Evolutionary conservation across 768 basidiomycete genomes (phyloP).

Genomic region (Krasilnikovozyma curviuscula): DNA sequence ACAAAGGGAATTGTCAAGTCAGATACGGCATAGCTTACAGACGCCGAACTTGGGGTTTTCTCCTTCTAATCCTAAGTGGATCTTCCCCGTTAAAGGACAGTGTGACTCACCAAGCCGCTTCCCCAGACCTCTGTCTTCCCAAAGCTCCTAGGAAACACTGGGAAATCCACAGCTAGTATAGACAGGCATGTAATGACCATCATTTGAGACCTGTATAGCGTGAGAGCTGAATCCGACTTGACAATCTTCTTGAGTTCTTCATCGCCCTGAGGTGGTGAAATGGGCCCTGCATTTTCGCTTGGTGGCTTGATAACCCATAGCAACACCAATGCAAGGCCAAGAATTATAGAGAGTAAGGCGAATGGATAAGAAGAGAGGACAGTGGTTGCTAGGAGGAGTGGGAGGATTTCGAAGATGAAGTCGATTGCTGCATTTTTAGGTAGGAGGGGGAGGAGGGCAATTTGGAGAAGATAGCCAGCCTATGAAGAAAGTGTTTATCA

Average conservation of each 20-base stretch:
- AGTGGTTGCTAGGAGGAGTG: slow-evolving; percentile 67
- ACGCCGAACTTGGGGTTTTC: neutral
- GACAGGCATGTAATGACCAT: slow-evolving; percentile 75
- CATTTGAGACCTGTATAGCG: slow-evolving; percentile 83
- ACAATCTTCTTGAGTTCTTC: slow-evolving; percentile 3
- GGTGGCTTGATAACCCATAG: slow-evolving; percentile 33
- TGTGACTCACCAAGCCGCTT: slow-evolving; percentile 55
- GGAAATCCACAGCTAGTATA: slow-evolving; percentile 92
- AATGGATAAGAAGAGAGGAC: slow-evolving; percentile 43
- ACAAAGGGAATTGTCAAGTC: neutral
- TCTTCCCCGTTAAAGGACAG: neutral
- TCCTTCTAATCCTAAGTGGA: neutral
- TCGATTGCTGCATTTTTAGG: slow-evolving; percentile 27
- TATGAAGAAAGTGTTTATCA: slow-evolving; percentile 21
- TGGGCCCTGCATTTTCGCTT: slow-evolving; percentile 11
- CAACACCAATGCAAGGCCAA: slow-evolving; percentile 31
- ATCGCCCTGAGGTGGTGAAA: neutral
- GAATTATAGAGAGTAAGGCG: slow-evolving; percentile 35
- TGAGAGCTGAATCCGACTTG: slow-evolving; percentile 24
- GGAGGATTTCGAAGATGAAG: slow-evolving; percentile 48
- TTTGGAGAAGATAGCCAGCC: slow-evolving; percentile 56
- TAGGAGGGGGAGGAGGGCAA: slow-evolving; percentile 35
- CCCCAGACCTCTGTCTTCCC: slow-evolving; percentile 92
- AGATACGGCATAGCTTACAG: neutral
- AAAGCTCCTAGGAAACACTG: slow-evolving; percentile 64